phyloP scores from a whole-genome alignment of 2,329 filamentous ascomycete species.

The Microsporum canis region DNA sequence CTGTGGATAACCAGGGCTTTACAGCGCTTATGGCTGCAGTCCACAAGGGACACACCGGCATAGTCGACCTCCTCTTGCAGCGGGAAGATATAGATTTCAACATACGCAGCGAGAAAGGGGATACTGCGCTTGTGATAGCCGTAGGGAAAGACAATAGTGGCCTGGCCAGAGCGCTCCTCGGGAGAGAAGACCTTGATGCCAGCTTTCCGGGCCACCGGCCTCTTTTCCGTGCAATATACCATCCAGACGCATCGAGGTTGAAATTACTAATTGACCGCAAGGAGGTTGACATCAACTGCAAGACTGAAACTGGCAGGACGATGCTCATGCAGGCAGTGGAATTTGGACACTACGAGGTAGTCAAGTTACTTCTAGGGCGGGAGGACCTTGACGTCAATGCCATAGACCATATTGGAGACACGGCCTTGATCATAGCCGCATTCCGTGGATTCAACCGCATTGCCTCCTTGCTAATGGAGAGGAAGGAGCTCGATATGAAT shows the following conservation, averaged over 20 bases:
- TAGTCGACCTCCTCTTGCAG: not conserved
- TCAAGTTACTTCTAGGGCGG: conserved; percentile 19
- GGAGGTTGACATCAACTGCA: not conserved
- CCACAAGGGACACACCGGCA: not conserved
- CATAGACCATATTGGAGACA: not conserved
- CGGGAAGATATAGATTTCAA: not conserved
- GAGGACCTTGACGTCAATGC: conserved; percentile 3
- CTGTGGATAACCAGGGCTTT: conserved; percentile 1
- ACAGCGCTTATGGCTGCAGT: not conserved
- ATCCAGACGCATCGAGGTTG: not conserved
- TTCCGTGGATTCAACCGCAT: conserved; percentile 24
- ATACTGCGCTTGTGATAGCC: not conserved
- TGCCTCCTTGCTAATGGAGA: conserved; percentile 19
- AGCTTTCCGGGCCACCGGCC: not conserved
- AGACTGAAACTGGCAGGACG: conserved; percentile 3
- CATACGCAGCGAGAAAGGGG: not conserved
- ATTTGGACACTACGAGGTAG: conserved; percentile 24
- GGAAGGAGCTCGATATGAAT: conserved; percentile 2
- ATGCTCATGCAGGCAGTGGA: not conserved
- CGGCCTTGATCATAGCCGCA: not conserved
- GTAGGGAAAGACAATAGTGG: not conserved
- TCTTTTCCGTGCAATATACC: not conserved
- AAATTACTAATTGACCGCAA: not conserved
- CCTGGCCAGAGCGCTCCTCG: not conserved
- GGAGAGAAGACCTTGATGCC: not conserved